Evolutionary conservation across 345 rosid species (phyloP), one percentile per base, ranked within the genome.

Genomic region (Acer negundo): DNA sequence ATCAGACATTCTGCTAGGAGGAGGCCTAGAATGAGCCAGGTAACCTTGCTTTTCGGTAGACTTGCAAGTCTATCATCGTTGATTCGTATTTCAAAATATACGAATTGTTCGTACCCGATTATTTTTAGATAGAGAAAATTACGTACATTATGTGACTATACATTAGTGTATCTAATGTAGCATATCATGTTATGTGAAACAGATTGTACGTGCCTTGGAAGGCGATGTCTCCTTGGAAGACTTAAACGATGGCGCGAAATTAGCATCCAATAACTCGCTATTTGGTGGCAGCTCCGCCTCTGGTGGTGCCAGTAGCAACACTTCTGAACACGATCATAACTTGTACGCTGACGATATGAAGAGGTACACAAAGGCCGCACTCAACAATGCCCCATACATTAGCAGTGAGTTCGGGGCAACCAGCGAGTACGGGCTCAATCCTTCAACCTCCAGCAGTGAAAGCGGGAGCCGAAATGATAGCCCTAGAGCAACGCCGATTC

Each of bases 1-100:
- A 78, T 95, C 31, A 84, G 96, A 66, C 97, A 91, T 62, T 92
- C 97, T 19, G 87, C 93, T 7, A 81, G 88, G 70, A 87, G 89
- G 80, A 79, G 99, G 17, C 96, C 99, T 10, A 92, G 84, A 78
- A 91, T 95, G 97, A 88, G 98, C 84, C 99, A 91, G 89, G 97
- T 95, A 78, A 7, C 31, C 7, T 56, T 56, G 20, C 2, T 8
- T 19, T 49, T 49, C 15, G 38, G 38, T 35, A 35, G 38, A 35
- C 6, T 35, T 35, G 38, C 38, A 35, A 35, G 38, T 35, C 6
- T 35, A 35, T 31, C 4, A 3, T 35, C 6, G 6, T 35, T 35
- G 6, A 35, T 35, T 35, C 38, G 6, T 35, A 35, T 35, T 35
- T 35, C 4, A 35, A 35, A 35, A 35, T 35, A 35, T 35, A 35